Base-by-base conservation (phyloP, 257 asterid species). In the Salvia miltiorrhiza region DNA sequence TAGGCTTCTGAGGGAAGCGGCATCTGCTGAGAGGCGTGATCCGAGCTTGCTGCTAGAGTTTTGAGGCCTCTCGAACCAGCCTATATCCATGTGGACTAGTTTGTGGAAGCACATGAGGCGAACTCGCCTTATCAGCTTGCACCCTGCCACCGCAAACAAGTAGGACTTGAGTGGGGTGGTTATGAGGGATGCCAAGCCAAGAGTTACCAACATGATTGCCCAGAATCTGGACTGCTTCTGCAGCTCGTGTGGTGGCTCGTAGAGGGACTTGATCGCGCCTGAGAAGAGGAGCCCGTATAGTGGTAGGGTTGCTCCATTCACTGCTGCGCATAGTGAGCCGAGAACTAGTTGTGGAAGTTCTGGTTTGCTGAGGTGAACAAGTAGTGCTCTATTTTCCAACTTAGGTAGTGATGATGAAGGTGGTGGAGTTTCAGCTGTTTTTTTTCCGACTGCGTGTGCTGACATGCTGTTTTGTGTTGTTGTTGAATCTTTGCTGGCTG, bases 81-180 rank as follows among this genome's bases (percentile, higher is more conserved):
- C 70, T 57, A 85, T 78, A 0, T 88, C 85, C 92, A 85, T 88
- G 68, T 85, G 84, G 52, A 85, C 81, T 30, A 85, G 67, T 72
- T 83, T 88, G 67, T 88, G 84, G 10, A 88, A 88, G 75, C 92
- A 88, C 86, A 78, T 83, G 20, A 82, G 65, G 9, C 92, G 69
- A 24, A 88, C 24, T 9, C 95, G 72, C 45, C 50, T 81, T 2
- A 88, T 83, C 71, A 88, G 21, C 73, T 83, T 85, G 30, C 88
- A 76, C 20, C 92, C 92, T 0, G 92, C 90, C 61, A 88, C 76
- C 3, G 78, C 67, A 44, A 88, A 85, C 62, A 75, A 77, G 80
- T 85, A 88, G 0, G 91, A 78, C 63, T 65, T 78, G 28, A 80
- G 5, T 17, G 95, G 91, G 7, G 79, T 77, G 1, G 92, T 85